Conservation (phyloP, 1,284 basidiomycete genomes). For the Mycena sp. region DNA sequence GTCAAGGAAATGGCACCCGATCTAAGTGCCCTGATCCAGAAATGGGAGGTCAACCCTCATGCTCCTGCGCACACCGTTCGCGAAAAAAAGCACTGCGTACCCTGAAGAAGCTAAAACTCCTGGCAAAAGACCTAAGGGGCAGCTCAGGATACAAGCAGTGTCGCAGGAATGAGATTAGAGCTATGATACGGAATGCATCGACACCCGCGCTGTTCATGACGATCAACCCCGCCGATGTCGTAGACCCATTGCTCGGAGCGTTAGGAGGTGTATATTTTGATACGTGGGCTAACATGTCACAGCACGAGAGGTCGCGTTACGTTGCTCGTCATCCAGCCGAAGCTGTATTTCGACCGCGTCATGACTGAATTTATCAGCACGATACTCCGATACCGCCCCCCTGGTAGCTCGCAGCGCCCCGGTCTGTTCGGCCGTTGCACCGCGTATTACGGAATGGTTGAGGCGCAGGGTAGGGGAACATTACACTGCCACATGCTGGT, state of each 20-base stretch:
- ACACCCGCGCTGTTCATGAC: background rate
- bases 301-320: no score
- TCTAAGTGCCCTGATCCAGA: no score
- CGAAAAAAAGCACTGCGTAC: background rate
- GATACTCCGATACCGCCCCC: no score
- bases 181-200: background rate
- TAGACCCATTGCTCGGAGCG: background rate
- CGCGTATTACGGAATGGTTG: background rate
- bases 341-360: no score
- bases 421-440: background rate
- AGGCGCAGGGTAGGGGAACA: background rate
- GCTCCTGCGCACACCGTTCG: no score
- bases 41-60: no score
- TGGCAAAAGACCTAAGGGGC: background rate
- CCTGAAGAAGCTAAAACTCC: background rate
- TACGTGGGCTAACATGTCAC: no score
- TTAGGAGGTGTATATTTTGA: background rate
- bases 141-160: background rate
- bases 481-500: background rate
- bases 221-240: background rate
- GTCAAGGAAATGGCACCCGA: background rate
- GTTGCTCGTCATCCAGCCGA: no score
- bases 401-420: no score
- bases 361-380: no score
- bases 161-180: background rate